Evolutionary conservation across 2,329 filamentous ascomycete genomes (phyloP), one percentile per base, ranked within the genome.

Genomic region (Cercospora citrullina): DNA sequence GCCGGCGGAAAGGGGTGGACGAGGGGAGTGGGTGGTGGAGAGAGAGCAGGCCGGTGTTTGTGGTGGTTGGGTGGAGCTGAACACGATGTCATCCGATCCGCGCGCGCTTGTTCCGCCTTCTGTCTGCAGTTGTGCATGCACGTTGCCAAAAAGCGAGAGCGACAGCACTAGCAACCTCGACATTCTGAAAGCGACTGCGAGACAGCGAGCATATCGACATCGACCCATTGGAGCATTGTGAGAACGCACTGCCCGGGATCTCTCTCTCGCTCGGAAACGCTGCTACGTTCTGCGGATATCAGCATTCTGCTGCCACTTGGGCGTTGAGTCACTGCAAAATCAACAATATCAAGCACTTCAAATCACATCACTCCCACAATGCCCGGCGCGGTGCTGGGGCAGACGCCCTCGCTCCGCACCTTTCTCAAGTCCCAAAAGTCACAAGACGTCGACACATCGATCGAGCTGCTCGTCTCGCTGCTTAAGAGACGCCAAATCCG

Each of bases 401-500:
- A 87, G 77, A 89, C 91, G 79, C 92, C 93, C 53, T 90, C 89
- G 73, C 83, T 97, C 71, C 87, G 89, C 58, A 90, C 90, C 60
- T 95, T 93, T 75, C 86, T 96, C 72, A 92, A 91, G 77, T 90
- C 90, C 12, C 85, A 96, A 70, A 94, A 92, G 78, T 86, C 87
- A 39, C 89, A 88, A 64, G 85, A 89, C 31, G 86, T 95, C 64
- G 93, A 97, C 73, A 87, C 90, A 51, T 94, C 92, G 8, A 90
- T 96, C 72, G 93, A 97, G 79, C 88, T 87, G 71, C 86, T 96
- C 69, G 89, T 94, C 74, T 92, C 91, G 63, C 89, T 97, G 21
- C 87, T 99, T 72, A 97, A 97, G 81, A 87, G 94, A 78, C 87
- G 94, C 74, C 94, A 98, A 78, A 96, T 99, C 76, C 88, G 87